Base-by-base conservation (phyloP, 2,329 filamentous ascomycete species). In the Arthrobotrys megalospora region DNA sequence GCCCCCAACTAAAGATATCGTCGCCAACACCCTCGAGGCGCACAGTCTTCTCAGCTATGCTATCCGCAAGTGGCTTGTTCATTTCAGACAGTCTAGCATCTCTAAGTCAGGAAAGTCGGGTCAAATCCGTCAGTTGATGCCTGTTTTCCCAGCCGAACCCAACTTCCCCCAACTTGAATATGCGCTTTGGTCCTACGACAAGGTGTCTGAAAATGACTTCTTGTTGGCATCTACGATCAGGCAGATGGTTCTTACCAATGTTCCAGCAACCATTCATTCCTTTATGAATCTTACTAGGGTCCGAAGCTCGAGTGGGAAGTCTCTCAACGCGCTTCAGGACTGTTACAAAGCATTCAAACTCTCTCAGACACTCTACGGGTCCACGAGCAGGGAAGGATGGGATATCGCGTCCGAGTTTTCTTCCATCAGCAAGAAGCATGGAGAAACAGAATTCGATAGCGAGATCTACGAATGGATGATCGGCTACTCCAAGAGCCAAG, bases 401-500 rank as follows among this genome's bases (percentile, higher is more conserved):
- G 72, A 69, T 10, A 67, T 76, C 10, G 47, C 64, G 10, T 21
- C 34, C 6, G 24, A 65, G 8, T 69, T 58, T 12, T 69, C 58
- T 3, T 47, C 58, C 1, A 60, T 60, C 10, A 64, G 55, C 21
- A 69, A 65, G 19, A n/a, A 70, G 28, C 48, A 76, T 11, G 72
- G 41, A 12, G 65, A 76, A 12, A 55, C 64, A 6, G 72, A 76
- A 6, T 65, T 48, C 45, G 58, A 50, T 7, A 53, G 36, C 16
- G 72, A 76, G 16, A 55, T 76, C 28, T 76, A 65, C 19, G 72
- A 70, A 6, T 76, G 72, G 72, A 60, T 76, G 47, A 69, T 76
- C 6, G 21, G 43, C 16, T 76, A 69, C 21, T 43, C 24, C 38
- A 63, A 65, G 21, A 43, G 16, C 14, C 38, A 55, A 19, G n/a